Conservation (phyloP, 2,329 filamentous ascomycete genomes). For the Phaeoacremonium minimum region DNA sequence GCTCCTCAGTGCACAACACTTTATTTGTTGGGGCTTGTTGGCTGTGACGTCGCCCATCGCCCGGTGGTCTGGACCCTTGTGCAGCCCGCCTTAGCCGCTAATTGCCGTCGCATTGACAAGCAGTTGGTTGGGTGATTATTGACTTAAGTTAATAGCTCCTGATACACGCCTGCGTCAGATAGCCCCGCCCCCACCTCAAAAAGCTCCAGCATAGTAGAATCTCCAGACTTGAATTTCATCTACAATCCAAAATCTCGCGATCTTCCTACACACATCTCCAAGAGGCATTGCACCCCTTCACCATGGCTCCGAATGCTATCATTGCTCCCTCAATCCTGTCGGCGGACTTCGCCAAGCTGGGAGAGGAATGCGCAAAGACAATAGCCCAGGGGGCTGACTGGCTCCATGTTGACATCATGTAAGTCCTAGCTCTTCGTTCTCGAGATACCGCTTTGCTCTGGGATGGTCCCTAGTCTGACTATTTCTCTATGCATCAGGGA, state of each 20-base stretch:
- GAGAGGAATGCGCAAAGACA: conserved; percentile 79
- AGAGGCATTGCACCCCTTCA: conserved; percentile 18
- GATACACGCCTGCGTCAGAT: too few relatives aligned
- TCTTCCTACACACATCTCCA: not conserved
- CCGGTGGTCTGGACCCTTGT: too few relatives aligned
- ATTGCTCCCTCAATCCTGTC: conserved; percentile 96
- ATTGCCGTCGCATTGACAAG: too few relatives aligned
- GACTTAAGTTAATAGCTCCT: too few relatives aligned
- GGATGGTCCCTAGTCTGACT: conserved; percentile 2
- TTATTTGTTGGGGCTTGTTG: too few relatives aligned
- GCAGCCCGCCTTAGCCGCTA: too few relatives aligned
- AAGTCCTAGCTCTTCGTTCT: conserved; percentile 16
- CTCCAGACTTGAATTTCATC: conserved; percentile 4
- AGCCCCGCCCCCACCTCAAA: too few relatives aligned
- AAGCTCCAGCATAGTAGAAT: too few relatives aligned
- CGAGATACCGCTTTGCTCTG: not conserved
- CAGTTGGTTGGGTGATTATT: too few relatives aligned
- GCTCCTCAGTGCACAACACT: too few relatives aligned
- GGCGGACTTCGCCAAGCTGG: conserved; percentile 88
- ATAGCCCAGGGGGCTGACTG: conserved; percentile 87
- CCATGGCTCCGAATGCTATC: conserved; percentile 86
- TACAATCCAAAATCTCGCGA: not conserved
- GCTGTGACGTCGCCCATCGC: too few relatives aligned
- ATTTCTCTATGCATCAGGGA: conserved; percentile 56
- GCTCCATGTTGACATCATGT: conserved; percentile 92